Evolutionary conservation across 108 stramenopile species (phyloP), one percentile per base, ranked within the genome.

Genomic region (Epithemia pelagica): DNA sequence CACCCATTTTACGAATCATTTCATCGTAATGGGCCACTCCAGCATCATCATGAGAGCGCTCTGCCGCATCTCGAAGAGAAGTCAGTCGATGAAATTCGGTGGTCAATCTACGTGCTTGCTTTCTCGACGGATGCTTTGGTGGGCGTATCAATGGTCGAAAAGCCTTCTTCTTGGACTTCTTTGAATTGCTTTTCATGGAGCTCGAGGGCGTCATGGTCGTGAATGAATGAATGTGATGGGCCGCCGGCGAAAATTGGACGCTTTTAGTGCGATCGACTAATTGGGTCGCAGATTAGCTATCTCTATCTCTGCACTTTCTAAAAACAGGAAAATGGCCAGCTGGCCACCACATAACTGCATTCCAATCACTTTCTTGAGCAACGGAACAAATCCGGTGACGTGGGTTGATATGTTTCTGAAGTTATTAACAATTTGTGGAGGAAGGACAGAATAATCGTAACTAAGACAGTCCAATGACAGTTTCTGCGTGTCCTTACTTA

Each of bases 31-130:
- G 65, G 32, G 59, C 57, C 25, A 85, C 82, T 57, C 68, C 66
- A 15, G 64, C 69, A 24, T 33, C 55, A 32, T 81, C 80, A 8
- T 67, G 70, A n/a, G 75, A 23, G 57, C 57, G 24, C 19, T 77
- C 37, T 22, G 88, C 89, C 22, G 59, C 31, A 51, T 89, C 89
- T 26, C 63, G 70, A 66, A 86, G 77, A 67, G 65, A 76, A 21
- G 85, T 89, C 28, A 80, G 77, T 77, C 87, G 83, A 70, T 95
- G 95, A 71, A 91, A 95, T 24, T 77, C 60, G 1, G 88, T 87
- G 1, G 93, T 95, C 0, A 90, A 84, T 62, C 78, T 71, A 8
- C 93, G 81, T 5, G 93, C 93, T 24, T 72, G 78, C 65, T 91
- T 95, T 32, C 90, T 73, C 26, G 88, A 90, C 61, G 29, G 54